A percentile compares a stretch with the other conserved stretches of the same genome.
Conservation (phyloP, 176 grass and related monocot genomes). For the Raddia distichophylla region DNA sequence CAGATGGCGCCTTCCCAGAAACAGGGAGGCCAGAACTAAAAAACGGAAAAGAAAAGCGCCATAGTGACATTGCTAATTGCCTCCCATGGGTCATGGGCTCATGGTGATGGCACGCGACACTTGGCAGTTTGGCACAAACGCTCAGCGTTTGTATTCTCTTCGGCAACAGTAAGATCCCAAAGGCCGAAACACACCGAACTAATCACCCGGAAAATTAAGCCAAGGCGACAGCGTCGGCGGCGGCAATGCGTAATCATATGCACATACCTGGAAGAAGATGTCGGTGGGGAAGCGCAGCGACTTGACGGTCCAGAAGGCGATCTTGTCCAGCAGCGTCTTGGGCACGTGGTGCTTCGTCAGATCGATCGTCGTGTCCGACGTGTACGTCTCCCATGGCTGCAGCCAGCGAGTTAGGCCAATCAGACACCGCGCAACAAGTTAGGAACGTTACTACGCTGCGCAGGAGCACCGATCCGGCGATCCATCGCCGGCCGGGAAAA, state of each 20-base stretch:
- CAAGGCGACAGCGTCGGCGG: not conserved
- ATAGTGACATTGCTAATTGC: not conserved
- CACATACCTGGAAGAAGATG: conserved; percentile 72
- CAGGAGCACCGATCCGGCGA: not conserved
- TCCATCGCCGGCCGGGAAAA: not conserved
- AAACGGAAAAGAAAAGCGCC: not conserved
- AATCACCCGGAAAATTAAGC: conserved; percentile 8
- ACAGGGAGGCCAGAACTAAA: not conserved
- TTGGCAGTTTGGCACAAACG: not conserved
- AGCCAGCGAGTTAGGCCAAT: not conserved
- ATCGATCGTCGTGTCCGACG: conserved; percentile 63
- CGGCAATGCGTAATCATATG: not conserved
- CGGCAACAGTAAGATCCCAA: not conserved
- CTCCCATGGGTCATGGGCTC: not conserved
- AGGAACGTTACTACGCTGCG: not conserved
- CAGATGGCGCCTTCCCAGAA: conserved; percentile 19
- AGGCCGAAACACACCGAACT: not conserved
- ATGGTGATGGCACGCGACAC: not conserved
- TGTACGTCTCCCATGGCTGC: conserved; percentile 81
- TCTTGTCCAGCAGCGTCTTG: conserved; percentile 64
- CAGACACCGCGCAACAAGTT: not conserved
- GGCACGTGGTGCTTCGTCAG: conserved; percentile 70
- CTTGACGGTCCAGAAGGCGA: conserved; percentile 76
- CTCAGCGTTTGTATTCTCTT: not conserved
- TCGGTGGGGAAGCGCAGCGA: conserved; percentile 71